Percentiles rank a stretch among this genome's conserved stretches.
phyloP scores from a whole-genome alignment of 805 yeast species.

The Metschnikowia bowlesiae region DNA sequence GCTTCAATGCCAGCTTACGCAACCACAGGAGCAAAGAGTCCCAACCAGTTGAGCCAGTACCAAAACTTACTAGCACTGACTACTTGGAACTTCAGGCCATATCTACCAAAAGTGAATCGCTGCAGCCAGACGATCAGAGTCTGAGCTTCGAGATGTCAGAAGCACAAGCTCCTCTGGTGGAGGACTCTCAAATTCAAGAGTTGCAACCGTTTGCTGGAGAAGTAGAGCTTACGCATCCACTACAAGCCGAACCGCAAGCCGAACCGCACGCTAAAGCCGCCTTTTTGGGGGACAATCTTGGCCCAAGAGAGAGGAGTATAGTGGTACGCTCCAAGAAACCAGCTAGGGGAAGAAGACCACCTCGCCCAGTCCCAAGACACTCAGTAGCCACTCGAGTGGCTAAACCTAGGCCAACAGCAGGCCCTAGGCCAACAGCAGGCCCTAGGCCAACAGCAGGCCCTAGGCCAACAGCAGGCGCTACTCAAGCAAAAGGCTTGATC shows the following conservation, averaged over 20 bases:
- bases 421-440: no score
- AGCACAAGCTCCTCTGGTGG: no score
- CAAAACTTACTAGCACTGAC: not conserved
- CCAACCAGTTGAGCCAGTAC: not conserved
- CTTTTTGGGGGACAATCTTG: no score
- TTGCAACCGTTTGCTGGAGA: not conserved
- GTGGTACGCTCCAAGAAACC: not conserved
- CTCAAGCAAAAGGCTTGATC: not conserved
- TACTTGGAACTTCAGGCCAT: not conserved
- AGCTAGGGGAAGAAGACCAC: not conserved
- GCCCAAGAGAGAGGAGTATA: no score
- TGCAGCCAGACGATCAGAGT: not conserved
- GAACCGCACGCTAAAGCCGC: not conserved
- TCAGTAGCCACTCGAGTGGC: not conserved
- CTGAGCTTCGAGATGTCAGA: not conserved
- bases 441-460: not conserved
- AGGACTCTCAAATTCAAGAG: not conserved
- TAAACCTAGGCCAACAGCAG: not conserved
- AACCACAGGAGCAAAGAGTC: not conserved
- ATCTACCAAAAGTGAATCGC: not conserved
- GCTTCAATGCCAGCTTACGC: not conserved
- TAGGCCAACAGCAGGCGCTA: not conserved
- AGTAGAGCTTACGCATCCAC: not conserved
- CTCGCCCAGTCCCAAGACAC: not conserved
- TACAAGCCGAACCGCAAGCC: not conserved